These are phyloP conservation scores for Solanum hybrid DNA, from an alignment of 305 asterid genomes.

Conservation along the genomic window DNA sequence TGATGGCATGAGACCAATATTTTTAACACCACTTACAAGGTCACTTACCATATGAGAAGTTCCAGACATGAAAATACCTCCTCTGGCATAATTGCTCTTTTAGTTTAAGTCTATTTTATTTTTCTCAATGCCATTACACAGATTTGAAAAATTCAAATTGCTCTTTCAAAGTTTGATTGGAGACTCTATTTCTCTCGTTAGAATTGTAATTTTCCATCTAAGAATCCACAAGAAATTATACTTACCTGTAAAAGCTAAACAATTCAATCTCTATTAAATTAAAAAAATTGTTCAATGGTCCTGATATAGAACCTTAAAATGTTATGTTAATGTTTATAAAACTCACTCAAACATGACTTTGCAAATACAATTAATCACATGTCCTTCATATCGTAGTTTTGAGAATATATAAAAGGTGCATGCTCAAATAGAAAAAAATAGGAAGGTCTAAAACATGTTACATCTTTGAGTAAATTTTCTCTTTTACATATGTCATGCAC, in stretches of 20 bases:
- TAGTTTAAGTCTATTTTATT: no score
- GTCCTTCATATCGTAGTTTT: neutral
- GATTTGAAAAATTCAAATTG: neutral
- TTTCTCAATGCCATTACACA: neutral
- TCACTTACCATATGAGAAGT: neutral
- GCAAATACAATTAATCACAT: neutral
- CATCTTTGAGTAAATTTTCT: neutral
- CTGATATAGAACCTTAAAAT: neutral
- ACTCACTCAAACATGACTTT: neutral
- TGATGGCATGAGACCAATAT: neutral
- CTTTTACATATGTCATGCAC: neutral
- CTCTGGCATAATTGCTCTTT: neutral
- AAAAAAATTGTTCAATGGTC: neutral
- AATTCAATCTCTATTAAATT: neutral
- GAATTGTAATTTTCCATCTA: neutral
- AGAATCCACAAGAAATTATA: neutral
- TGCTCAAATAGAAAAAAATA: neutral
- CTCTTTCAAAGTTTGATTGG: neutral
- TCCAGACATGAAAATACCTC: neutral
- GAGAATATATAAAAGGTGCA: neutral
- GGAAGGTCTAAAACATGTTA: neutral
- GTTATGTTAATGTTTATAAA: neutral
- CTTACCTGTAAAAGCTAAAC: neutral
- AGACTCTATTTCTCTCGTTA: neutral
- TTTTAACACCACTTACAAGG: neutral